Evolutionary conservation across 1,139 yeast genomes (phyloP).

Genomic region (Arxiozyma slooffiae): DNA sequence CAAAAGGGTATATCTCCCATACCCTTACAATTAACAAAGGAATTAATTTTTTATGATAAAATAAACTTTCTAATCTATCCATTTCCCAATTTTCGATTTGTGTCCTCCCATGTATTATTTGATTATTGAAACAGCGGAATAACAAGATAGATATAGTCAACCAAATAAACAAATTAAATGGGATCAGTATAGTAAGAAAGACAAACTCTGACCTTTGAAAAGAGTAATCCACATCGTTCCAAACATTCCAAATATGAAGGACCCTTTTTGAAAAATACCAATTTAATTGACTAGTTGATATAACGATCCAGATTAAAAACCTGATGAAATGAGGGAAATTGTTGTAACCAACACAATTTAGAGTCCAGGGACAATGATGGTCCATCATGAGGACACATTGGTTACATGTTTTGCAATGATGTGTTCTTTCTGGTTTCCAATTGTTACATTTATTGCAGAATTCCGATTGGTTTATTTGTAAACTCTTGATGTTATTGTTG

Average conservation of each 20-base stretch:
- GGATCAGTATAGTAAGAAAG: conserved; percentile 46
- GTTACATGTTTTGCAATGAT: conserved; percentile 61
- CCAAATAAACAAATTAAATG: conserved; percentile 50
- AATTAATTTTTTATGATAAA: conserved; percentile 17
- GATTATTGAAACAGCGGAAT: conserved; percentile 50
- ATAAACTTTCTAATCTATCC: conserved; percentile 57
- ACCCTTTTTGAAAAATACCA: conserved; percentile 38
- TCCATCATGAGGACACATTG: conserved; percentile 70
- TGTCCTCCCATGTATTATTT: conserved; percentile 61
- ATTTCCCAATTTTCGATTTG: conserved; percentile 90
- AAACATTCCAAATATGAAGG: conserved; percentile 39
- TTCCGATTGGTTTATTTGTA: conserved; percentile 38
- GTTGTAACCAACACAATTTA: conserved; percentile 69
- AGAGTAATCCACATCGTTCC: conserved; percentile 37
- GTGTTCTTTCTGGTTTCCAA: conserved; percentile 68
- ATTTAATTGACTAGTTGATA: conserved; percentile 44
- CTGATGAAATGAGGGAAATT: conserved; percentile 80
- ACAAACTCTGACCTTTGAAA: conserved; percentile 45
- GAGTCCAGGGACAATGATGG: conserved; percentile 84
- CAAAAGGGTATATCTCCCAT: conserved; percentile 16
- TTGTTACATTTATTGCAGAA: conserved; percentile 58
- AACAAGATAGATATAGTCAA: conserved; percentile 50
- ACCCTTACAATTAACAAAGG: conserved; percentile 20
- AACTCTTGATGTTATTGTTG: conserved; percentile 23
- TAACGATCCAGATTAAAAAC: conserved; percentile 59